Percentiles rank a stretch among this genome's conserved stretches.
These are phyloP conservation scores for Salvia hispanica DNA, from an alignment of 257 asterid species.

Conservation along the genomic window DNA sequence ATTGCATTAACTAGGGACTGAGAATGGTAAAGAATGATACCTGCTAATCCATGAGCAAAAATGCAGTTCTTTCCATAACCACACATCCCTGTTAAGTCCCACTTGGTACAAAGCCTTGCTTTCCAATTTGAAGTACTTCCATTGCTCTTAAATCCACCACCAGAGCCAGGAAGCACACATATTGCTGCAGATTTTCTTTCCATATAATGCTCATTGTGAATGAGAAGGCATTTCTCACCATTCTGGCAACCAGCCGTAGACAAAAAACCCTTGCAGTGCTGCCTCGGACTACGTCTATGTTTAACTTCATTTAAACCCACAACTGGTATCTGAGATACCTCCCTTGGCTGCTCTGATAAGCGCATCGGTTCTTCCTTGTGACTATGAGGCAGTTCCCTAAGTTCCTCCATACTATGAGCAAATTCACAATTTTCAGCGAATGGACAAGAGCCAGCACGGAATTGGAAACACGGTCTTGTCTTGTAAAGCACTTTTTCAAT, in stretches of 20 bases:
- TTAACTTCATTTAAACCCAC: slow-evolving; percentile 44
- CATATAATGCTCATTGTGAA: slow-evolving; percentile 51
- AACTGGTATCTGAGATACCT: slow-evolving; percentile 50
- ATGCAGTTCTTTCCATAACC: slow-evolving; percentile 70
- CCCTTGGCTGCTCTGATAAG: slow-evolving; percentile 40
- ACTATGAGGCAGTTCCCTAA: slow-evolving; percentile 56
- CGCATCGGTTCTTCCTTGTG: slow-evolving; percentile 44
- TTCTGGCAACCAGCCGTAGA: slow-evolving; percentile 53
- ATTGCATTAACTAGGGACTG: not conserved
- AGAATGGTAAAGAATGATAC: not conserved
- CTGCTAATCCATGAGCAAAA: slow-evolving; percentile 70
- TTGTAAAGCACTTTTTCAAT: slow-evolving; percentile 52
- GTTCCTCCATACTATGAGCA: slow-evolving; percentile 51
- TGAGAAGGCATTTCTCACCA: slow-evolving; percentile 58
- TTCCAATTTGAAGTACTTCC: slow-evolving; percentile 68
- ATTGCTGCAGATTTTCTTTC: slow-evolving; percentile 58
- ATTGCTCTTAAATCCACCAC: slow-evolving; percentile 42
- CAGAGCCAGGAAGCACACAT: slow-evolving; percentile 53
- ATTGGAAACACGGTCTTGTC: slow-evolving; percentile 58
- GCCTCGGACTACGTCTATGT: slow-evolving; percentile 49
- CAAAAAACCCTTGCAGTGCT: slow-evolving; percentile 52
- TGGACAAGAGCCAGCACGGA: slow-evolving; percentile 54
- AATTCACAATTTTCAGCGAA: slow-evolving; percentile 57
- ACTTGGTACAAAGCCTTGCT: slow-evolving; percentile 73
- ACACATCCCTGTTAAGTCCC: slow-evolving; percentile 75